Conservation (phyloP, 2,329 filamentous ascomycete genomes). For the Thelonectria discophora region DNA sequence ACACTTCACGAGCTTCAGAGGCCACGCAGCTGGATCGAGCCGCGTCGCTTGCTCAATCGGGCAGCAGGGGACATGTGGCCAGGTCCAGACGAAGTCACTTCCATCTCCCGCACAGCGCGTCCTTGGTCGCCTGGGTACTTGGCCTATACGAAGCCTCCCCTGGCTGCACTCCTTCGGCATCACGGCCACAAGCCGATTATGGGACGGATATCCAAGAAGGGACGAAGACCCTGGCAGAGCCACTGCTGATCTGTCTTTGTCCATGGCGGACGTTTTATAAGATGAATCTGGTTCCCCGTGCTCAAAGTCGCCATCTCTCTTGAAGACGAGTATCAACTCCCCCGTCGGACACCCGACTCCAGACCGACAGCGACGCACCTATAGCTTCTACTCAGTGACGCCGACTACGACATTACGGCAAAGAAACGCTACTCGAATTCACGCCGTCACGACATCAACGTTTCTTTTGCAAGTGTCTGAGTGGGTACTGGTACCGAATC, state of each 20-base stretch:
- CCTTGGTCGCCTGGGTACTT: conserved; percentile 27
- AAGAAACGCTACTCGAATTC: not conserved
- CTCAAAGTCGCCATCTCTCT: conserved; percentile 8
- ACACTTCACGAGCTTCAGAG: conserved; percentile 27
- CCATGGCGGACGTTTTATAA: conserved; percentile 33
- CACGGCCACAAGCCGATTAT: conserved; percentile 29
- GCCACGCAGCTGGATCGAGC: conserved; percentile 35
- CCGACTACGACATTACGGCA: not conserved
- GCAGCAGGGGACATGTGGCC: conserved; percentile 23
- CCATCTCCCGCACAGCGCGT: conserved; percentile 22
- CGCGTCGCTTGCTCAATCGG: conserved; percentile 33
- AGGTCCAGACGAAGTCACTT: conserved; percentile 30
- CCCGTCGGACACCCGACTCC: not conserved
- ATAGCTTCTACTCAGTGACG: not conserved
- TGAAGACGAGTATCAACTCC: not conserved
- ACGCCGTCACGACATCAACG: conserved; percentile 7
- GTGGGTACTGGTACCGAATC: conserved; percentile 24
- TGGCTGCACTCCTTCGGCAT: conserved; percentile 28
- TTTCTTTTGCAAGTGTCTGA: conserved; percentile 27
- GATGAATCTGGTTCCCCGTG: conserved; percentile 35
- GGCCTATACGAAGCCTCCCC: conserved; percentile 31
- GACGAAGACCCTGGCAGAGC: conserved; percentile 28
- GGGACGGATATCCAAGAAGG: conserved; percentile 24
- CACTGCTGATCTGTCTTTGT: conserved; percentile 22
- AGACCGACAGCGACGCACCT: conserved; percentile 1